Percentiles rank a stretch among this genome's conserved stretches.
Evolutionary conservation across 1,139 yeast species (phyloP).

Genomic region (Zygoascus meyerae): DNA sequence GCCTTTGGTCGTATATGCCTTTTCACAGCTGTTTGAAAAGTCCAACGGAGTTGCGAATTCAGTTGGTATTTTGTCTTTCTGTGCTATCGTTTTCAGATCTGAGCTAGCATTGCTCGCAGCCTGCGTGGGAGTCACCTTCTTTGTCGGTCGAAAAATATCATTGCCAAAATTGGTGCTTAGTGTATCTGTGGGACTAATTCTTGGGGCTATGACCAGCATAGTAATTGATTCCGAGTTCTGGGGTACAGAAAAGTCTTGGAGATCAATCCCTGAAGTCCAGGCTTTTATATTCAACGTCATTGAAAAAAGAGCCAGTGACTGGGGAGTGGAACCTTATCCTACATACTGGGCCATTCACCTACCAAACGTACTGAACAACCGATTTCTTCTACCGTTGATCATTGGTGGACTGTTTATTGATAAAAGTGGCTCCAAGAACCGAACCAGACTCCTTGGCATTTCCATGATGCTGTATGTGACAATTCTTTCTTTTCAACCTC

Average conservation of each 20-base stretch:
- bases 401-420: conserved; percentile 27
- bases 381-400: conserved; percentile 33
- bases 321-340: conserved; percentile 79
- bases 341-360: conserved; percentile 62
- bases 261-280: conserved; percentile 60
- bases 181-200: conserved; percentile 47
- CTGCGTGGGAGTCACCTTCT: conserved; percentile 36
- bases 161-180: conserved; percentile 36
- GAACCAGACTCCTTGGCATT: conserved; percentile 37
- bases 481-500: conserved; percentile 75
- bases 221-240: conserved; percentile 73
- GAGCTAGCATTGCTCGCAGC: conserved; percentile 64
- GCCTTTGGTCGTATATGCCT: conserved; percentile 57
- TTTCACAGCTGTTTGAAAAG: conserved; percentile 7
- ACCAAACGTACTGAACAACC: conserved; percentile 53
- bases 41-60: conserved; percentile 33
- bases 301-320: conserved; percentile 61
- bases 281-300: conserved; percentile 71
- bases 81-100: conserved; percentile 63
- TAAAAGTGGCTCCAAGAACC: conserved; percentile 23
- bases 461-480: conserved; percentile 51
- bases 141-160: conserved; percentile 39
- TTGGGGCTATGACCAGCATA: conserved; percentile 49
- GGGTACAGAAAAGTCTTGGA: conserved; percentile 35
- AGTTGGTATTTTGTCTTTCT: conserved; percentile 52